Base-by-base conservation (phyloP, 2,329 filamentous ascomycete genomes). In the Delphinella strobiligena region DNA sequence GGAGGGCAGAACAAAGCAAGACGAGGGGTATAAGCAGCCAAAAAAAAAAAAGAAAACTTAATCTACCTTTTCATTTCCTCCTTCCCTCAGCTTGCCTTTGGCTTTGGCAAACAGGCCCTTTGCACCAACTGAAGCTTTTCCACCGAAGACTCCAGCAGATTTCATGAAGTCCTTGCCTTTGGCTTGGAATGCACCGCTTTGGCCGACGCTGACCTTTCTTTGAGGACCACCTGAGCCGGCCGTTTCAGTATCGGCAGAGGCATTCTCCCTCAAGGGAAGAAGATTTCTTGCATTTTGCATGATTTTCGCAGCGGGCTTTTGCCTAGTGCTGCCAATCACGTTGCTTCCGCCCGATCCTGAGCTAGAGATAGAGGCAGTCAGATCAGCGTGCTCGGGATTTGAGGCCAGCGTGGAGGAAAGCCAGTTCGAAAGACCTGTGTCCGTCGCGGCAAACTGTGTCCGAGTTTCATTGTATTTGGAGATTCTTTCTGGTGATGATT, bases 101-200 rank as follows among this genome's bases (percentile, higher is more conserved):
- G 88, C 85, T 65, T 93, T 93, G 49, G 82, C 86, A 59, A 95
- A 80, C 47, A 95, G 62, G 38, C 88, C 89, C 66, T 94, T 94
- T 36, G 88, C 87, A 43, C 86, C 85, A 56, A 85, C 87, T 47
- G 75, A 73, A 22, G 76, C 78, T 53, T 80, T 80, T 17, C 77
- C 77, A 44, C 78, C 74, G 43, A 81, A 65, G 14, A 76, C 64
- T 38, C 85, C 86, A 40, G 88, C 88, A 16, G 81, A 80, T 48
- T 91, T 83, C 55, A 95, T 71, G 19, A 95, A 66, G 52, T 93
- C 87, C 64, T 94, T 95, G 58, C 88, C 80, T 66, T 88, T 89
- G 30, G 79, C 74, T 50, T 85, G 82, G 57, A 88, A 75, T 41
- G 54, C 53, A 30, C 43, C 41, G 2, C 12, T n/a, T 18, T 32